Percentiles rank a stretch among this genome's conserved stretches.
These are phyloP conservation scores for Coffea humblotiana DNA, from an alignment of 305 asterid species.

Conservation along the genomic window DNA sequence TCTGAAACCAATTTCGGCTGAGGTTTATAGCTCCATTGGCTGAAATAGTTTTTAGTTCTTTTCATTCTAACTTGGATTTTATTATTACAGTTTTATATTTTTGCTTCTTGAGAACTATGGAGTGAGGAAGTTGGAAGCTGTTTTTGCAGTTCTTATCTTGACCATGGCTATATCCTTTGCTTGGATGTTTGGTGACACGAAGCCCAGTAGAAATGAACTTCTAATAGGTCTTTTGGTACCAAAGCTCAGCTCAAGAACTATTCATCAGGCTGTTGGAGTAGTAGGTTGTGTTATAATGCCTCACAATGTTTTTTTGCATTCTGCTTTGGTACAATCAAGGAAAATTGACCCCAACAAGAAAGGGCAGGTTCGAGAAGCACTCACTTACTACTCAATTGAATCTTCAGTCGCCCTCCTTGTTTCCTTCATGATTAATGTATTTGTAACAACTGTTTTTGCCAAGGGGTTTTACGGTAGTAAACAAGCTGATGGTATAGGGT, in stretches of 20 bases:
- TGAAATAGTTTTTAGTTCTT: conserved; percentile 16
- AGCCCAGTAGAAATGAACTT: conserved; percentile 74
- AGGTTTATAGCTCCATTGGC: conserved; percentile 17
- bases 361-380: conserved; percentile 83
- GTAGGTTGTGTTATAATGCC: conserved; percentile 99
- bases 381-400: conserved; percentile 77
- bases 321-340: conserved; percentile 94
- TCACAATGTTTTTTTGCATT: conserved; percentile 89
- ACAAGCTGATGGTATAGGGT: conserved; percentile 73
- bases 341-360: conserved; percentile 67
- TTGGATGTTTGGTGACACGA: conserved; percentile 94
- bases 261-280: conserved; percentile 94
- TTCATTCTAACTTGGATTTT: conserved; percentile 24
- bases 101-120: conserved; percentile 97
- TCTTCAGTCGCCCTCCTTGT: conserved; percentile 79
- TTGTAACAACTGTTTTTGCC: conserved; percentile 88
- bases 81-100: conserved; percentile 68
- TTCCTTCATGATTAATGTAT: conserved; percentile 86
- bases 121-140: conserved; percentile 96
- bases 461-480: conserved; percentile 83
- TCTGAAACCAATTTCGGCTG: neutral
- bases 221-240: conserved; percentile 83
- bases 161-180: conserved; percentile 93
- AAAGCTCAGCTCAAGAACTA: conserved; percentile 78
- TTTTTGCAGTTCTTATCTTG: conserved; percentile 81